Base-by-base conservation (phyloP, 192 early-diverging fungal species). In the Linnemannia schmuckeri region DNA sequence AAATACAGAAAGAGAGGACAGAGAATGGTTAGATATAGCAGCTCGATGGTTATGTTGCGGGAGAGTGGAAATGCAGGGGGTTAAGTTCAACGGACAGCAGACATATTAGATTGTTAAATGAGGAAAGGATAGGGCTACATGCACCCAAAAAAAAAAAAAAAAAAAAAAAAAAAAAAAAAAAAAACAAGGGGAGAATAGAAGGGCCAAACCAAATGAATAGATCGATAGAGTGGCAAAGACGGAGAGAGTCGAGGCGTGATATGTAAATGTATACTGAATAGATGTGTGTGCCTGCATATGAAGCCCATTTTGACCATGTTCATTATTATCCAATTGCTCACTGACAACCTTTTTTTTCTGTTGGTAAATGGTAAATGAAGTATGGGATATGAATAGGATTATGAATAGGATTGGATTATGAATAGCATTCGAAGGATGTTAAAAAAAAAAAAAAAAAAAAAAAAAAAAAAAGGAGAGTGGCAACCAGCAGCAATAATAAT, bases 291-390 rank as follows among this genome's bases (percentile, higher is more conserved):
- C 61, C 61, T 63, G 27, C 61, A 63, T 63, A 33, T n/a, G 20
- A 27, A 30, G 61, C 12, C 27, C 61, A 63, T 63, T 63, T 63
- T 63, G 61, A 9, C 27, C 61, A 7, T 13, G 27, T 63, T 63
- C 12, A 27, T 63, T 63, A 63, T 63, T 33, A 63, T 63, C 61
- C 61, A 63, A 63, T 63, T 63, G 61, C 61, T 63, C 55, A 57
- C 61, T 63, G 2, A 27, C 27, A 49, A 49, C 47, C 18, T 49
- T 49, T 49, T 49, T 20, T 49, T 49, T 49, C 5, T 49, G 47
- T 49, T 4, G 13, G 47, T 49, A 12, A 17, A 20, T 49, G 30
- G 8, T 63, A 27, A 63, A 13, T 27, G 10, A 63, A 30, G n/a
- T 27, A 33, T 63, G 61, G 6, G 30, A 63, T 63, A 63, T 63